Evolutionary conservation across 257 asterid genomes (phyloP).

Genomic region (Primulina tabacum): DNA sequence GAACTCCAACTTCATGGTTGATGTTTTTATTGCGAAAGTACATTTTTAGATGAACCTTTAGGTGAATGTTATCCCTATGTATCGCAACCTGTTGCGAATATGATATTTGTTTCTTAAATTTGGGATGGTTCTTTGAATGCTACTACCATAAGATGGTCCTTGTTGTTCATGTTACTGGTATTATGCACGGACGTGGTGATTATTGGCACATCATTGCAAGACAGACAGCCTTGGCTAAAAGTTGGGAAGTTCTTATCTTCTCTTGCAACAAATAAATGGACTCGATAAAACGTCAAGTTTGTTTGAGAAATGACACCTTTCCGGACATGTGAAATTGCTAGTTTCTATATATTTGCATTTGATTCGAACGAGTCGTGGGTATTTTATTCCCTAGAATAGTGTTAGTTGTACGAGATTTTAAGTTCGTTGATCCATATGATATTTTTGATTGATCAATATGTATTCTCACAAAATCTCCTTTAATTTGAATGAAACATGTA

Average conservation of each 20-base stretch:
- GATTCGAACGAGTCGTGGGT: too few species aligned
- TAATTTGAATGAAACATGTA: too few species aligned
- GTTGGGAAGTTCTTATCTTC: neutral
- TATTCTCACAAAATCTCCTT: too few species aligned
- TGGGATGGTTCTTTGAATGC: neutral
- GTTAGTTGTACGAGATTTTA: too few species aligned
- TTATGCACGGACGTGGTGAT: neutral
- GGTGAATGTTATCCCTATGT: neutral
- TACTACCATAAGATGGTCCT: neutral
- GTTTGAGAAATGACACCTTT: too few species aligned
- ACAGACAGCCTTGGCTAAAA: neutral
- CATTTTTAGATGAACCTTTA: neutral
- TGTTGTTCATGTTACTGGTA: neutral
- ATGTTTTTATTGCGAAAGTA: constrained; percentile 3
- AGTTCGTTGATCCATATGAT: too few species aligned
- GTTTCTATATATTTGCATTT: too few species aligned
- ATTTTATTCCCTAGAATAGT: too few species aligned
- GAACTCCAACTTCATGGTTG: constrained; percentile 22
- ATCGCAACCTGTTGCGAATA: neutral
- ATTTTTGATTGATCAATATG: too few species aligned
- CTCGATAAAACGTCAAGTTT: too few species aligned
- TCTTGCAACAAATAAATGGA: too few species aligned
- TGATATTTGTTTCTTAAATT: neutral
- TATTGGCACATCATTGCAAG: neutral
- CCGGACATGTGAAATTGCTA: too few species aligned